phyloP scores from a whole-genome alignment of 2,329 filamentous ascomycete genomes.

The Decorospora gaudefroyi region DNA sequence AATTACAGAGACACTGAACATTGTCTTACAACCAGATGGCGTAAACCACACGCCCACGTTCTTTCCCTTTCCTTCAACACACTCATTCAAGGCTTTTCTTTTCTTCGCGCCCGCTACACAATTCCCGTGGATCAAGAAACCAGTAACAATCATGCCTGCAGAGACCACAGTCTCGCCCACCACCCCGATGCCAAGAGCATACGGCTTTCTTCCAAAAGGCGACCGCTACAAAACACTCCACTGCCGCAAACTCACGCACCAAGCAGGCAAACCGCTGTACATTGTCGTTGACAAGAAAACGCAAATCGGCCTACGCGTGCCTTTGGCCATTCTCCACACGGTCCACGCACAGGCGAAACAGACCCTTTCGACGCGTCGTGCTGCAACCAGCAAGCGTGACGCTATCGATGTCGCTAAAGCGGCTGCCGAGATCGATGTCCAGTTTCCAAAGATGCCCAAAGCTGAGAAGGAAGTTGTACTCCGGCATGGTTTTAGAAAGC shows the following conservation, averaged over 20 bases:
- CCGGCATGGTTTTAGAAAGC: constrained; percentile 53
- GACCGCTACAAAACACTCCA: constrained; percentile 44
- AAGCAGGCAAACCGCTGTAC: constrained; percentile 34
- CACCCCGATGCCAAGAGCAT: constrained; percentile 35
- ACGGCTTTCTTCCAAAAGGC: constrained; percentile 44
- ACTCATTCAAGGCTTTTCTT: no score
- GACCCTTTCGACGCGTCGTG: constrained; percentile 50
- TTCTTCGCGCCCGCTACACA: no score
- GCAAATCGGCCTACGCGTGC: constrained; percentile 52
- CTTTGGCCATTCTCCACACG: constrained; percentile 43
- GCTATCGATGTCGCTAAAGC: constrained; percentile 26
- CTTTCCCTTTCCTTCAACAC: neutral
- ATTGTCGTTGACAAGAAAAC: constrained; percentile 37
- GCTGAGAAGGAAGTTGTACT: constrained; percentile 45
- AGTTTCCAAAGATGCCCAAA: constrained; percentile 52
- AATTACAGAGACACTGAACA: neutral
- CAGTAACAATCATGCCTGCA: constrained; percentile 6
- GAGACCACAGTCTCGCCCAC: constrained; percentile 30
- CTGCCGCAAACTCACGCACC: constrained; percentile 39
- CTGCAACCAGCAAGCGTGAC: constrained; percentile 45
- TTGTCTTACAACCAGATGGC: neutral
- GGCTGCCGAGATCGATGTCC: constrained; percentile 39
- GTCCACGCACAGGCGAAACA: constrained; percentile 48
- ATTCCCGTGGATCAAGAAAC: no score
- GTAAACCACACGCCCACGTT: neutral